Conservation (phyloP, 768 basidiomycete genomes). For the Boletus pseudopeckii region DNA sequence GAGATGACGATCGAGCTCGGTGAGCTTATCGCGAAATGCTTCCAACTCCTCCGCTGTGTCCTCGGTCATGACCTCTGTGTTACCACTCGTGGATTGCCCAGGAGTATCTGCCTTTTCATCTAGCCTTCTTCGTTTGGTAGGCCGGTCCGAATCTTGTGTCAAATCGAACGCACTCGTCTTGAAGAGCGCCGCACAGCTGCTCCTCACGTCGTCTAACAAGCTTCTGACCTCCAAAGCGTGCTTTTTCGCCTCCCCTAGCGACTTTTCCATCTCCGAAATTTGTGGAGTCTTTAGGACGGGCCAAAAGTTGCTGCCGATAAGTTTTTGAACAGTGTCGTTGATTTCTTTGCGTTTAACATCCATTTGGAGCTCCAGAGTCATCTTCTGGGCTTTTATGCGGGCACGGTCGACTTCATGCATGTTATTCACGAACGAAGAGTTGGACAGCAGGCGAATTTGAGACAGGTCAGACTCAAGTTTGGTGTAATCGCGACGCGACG, state of each 20-base stretch:
- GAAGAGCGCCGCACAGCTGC: constrained; percentile 21
- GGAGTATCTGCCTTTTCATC: constrained; percentile 4
- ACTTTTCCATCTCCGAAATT: constrained; percentile 23
- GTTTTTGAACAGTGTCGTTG: constrained; percentile 26
- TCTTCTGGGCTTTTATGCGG: constrained; percentile 23
- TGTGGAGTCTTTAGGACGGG: constrained; percentile 32
- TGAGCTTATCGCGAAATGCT: constrained; percentile 28
- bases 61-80: background rate
- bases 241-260: constrained; percentile 25
- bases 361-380: constrained; percentile 20
- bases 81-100: background rate
- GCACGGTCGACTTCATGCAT: constrained; percentile 26
- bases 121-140: constrained; percentile 28
- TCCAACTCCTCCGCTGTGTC: constrained; percentile 22
- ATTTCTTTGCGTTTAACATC: constrained; percentile 34
- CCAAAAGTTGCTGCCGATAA: constrained; percentile 40
- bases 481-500: constrained; percentile 31
- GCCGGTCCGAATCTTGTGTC: constrained; percentile 21
- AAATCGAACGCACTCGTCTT: constrained; percentile 12
- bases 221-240: constrained; percentile 31
- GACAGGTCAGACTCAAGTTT: constrained; percentile 34
- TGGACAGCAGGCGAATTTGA: constrained; percentile 23
- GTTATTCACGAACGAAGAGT: constrained; percentile 20
- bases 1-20: constrained; percentile 27
- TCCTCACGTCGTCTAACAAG: constrained; percentile 21